phyloP scores from a whole-genome alignment of 257 asterid species.

The Marsdenia floribunda region DNA sequence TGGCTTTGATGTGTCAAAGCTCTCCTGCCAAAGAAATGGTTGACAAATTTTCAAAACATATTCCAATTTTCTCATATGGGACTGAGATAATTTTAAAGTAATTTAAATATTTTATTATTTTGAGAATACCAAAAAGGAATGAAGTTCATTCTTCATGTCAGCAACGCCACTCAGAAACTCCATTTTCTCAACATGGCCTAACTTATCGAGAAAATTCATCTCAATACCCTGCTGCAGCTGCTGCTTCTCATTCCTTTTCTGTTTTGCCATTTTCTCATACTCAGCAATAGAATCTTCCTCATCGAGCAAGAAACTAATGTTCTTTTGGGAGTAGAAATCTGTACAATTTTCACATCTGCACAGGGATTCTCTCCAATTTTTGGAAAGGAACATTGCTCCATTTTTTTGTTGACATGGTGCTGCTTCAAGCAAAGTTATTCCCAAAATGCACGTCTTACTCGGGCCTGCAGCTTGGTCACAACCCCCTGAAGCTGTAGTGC shows the following conservation, averaged over 20 bases:
- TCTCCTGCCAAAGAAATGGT: slow-evolving; percentile 37
- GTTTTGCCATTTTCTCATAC: slow-evolving; percentile 78
- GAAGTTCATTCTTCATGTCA: slow-evolving; percentile 79
- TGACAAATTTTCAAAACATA: not conserved
- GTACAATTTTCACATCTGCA: slow-evolving; percentile 67
- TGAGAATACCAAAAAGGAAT: slow-evolving; percentile 55
- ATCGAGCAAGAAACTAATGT: slow-evolving; percentile 63
- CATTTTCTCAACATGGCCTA: slow-evolving; percentile 81
- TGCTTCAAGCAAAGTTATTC: slow-evolving; percentile 38
- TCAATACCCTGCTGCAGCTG: slow-evolving; percentile 68
- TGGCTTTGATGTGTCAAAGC: slow-evolving; percentile 55
- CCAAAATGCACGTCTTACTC: slow-evolving; percentile 46
- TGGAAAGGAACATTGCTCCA: slow-evolving; percentile 67
- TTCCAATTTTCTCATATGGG: not conserved
- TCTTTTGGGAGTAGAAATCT: slow-evolving; percentile 53
- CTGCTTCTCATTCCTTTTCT: slow-evolving; percentile 68
- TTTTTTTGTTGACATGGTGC: slow-evolving; percentile 23
- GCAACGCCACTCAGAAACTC: slow-evolving; percentile 75
- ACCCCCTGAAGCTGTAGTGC: slow-evolving; percentile 14
- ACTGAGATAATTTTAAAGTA: not conserved
- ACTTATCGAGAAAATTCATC: slow-evolving; percentile 53
- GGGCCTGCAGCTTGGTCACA: slow-evolving; percentile 40
- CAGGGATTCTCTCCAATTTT: slow-evolving; percentile 70
- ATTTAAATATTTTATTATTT: not conserved
- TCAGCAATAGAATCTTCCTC: slow-evolving; percentile 87